A percentile compares a stretch with the other conserved stretches of the same genome.
Evolutionary conservation across 2,329 filamentous ascomycete genomes (phyloP).

Genomic region (Phaeosphaeria sp.): DNA sequence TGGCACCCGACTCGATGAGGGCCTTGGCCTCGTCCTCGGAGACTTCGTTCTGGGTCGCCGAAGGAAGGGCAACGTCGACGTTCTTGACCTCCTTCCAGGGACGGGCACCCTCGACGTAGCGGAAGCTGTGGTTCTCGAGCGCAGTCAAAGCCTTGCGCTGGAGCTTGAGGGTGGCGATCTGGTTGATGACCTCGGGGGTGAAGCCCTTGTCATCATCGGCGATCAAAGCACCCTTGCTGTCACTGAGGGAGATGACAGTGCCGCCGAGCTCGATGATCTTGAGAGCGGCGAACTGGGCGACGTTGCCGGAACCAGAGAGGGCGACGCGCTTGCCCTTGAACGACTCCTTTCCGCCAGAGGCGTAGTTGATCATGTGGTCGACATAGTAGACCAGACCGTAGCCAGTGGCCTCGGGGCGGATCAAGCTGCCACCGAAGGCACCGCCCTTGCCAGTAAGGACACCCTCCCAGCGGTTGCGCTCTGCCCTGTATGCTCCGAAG

Average conservation of each 20-base stretch:
- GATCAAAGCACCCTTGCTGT: constrained; percentile 86
- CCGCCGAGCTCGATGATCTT: constrained; percentile 97
- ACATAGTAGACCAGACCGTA: constrained; percentile 86
- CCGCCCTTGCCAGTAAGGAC: constrained; percentile 95
- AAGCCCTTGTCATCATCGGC: constrained; percentile 74
- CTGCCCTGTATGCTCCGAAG: constrained; percentile 91
- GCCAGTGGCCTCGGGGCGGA: constrained; percentile 95
- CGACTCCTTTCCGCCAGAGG: constrained; percentile 76
- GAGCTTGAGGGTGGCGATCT: constrained; percentile 86
- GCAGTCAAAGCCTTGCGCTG: constrained; percentile 81
- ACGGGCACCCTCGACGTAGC: constrained; percentile 84
- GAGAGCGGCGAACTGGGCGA: constrained; percentile 95
- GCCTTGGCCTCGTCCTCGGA: constrained; percentile 86
- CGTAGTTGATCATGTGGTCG: constrained; percentile 71
- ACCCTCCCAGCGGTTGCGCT: constrained; percentile 92
- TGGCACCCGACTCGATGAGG: constrained; percentile 76
- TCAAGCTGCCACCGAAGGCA: constrained; percentile 90
- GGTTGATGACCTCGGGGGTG: constrained; percentile 77
- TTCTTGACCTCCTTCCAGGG: constrained; percentile 91
- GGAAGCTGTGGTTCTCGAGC: constrained; percentile 74
- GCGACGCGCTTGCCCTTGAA: constrained; percentile 93
- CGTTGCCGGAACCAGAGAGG: constrained; percentile 96
- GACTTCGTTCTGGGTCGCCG: constrained; percentile 97
- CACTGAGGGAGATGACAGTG: constrained; percentile 89
- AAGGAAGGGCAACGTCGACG: constrained; percentile 91